Base-by-base conservation (phyloP, 164 flowering plant genomes). In the Dillenia turbinata region DNA sequence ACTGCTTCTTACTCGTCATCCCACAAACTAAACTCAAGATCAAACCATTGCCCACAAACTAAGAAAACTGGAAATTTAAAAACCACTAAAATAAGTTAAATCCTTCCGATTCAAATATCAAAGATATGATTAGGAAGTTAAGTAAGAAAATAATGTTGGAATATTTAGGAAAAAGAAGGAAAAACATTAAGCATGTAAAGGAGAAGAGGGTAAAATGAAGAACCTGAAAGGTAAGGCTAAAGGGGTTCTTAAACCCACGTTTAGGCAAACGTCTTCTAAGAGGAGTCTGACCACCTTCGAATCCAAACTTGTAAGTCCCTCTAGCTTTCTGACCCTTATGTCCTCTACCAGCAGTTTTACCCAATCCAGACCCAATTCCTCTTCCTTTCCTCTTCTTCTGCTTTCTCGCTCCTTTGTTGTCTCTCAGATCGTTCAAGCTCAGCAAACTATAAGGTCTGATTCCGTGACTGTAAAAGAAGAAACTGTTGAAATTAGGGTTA, bases 271-370 rank as follows among this genome's bases (percentile, higher is more conserved):
- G 76, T 0, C 96, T 78, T 0, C 97, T 84, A 8, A 94, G 70
- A 1, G 98, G 98, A 7, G 98, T 94, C 77, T 94, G 98, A 0
- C 98, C 97, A n/a, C 98, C 98, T 77, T 94, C 98, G 56, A 94
- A 94, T 0, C 98, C 98, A 22, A 86, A 75, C 79, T 87, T 91
- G 52, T 56, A 22, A 12, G 85, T 81, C 2, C 96, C 93, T 68
- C 98, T 82, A 2, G 97, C 97, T 61, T 79, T 87, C 81, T 93
- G 97, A 5, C 97, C 98, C 79, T 88, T 90, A 63, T 90, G 97
- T 14, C 98, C 98, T 19, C 96, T 70, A 9, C 97, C 98, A 0
- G 96, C 98, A 9, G 98, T 93, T 78, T 91, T 94, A 9, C 98
- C 98, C 59, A 71, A 76, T 9, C 98, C 97, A 10, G 98, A 94